Conservation (phyloP, 2,329 filamentous ascomycete species). For the Xylariaceae sp. region DNA sequence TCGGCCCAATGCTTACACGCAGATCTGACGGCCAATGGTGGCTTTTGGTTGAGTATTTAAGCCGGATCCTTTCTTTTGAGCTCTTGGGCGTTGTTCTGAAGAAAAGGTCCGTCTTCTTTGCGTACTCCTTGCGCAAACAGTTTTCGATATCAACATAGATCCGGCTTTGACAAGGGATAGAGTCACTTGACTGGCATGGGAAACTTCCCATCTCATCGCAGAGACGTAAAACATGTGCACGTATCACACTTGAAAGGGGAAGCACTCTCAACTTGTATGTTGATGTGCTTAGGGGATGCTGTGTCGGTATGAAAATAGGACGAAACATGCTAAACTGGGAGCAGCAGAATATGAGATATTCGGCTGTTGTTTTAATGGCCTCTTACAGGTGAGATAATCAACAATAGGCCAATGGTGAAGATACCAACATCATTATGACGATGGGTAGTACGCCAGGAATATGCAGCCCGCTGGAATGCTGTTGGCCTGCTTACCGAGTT, state of each 20-base stretch:
- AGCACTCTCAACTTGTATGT: slow-evolving; percentile 3
- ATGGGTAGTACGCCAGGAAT: not conserved
- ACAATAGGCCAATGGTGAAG: not conserved
- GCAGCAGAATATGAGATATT: not conserved
- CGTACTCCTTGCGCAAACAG: slow-evolving; percentile 4
- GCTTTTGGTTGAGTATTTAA: not conserved
- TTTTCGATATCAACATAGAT: not conserved
- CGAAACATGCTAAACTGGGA: not conserved
- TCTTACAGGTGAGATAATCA: not conserved
- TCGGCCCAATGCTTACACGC: slow-evolving; percentile 8
- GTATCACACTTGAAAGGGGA: slow-evolving; percentile 3
- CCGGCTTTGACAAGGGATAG: not conserved
- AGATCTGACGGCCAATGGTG: slow-evolving; percentile 4
- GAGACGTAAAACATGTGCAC: slow-evolving; percentile 6
- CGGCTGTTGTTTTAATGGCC: not conserved
- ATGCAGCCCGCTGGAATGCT: slow-evolving; percentile 4
- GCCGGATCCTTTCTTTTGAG: slow-evolving; percentile 4
- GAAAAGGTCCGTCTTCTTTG: slow-evolving; percentile 7
- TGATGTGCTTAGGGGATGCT: slow-evolving; percentile 1
- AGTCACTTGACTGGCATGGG: slow-evolving; percentile 6
- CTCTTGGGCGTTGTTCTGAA: slow-evolving; percentile 8
- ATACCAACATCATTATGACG: not conserved
- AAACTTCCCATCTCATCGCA: slow-evolving; percentile 13
- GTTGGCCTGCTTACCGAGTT: not conserved
- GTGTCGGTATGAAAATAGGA: not conserved